phyloP scores from a whole-genome alignment of 305 asterid species.

The Fraxinus sp. region DNA sequence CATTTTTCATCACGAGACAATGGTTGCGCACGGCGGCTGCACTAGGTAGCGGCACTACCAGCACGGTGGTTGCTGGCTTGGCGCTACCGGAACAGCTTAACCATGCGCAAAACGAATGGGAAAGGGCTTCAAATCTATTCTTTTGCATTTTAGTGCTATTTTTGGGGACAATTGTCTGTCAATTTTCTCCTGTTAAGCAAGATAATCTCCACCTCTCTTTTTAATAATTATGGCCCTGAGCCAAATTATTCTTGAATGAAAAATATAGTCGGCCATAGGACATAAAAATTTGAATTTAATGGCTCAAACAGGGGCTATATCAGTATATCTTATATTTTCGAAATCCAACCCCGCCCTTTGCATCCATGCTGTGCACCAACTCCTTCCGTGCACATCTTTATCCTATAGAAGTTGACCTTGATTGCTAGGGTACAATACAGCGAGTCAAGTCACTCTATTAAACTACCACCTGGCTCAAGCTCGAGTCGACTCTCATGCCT shows the following conservation, averaged over 20 bases:
- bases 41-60: neutral
- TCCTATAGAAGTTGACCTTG: neutral
- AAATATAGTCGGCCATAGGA: no score
- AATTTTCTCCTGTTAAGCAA: neutral
- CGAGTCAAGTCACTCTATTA: neutral
- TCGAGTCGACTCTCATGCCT: neutral
- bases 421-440: no score
- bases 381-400: neutral
- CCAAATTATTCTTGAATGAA: no score
- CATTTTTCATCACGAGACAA: slow-evolving; percentile 1
- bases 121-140: neutral
- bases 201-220: neutral
- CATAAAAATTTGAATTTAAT: no score
- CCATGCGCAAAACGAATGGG: neutral
- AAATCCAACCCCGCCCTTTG: neutral
- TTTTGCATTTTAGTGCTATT: neutral
- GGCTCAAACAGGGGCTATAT: no score
- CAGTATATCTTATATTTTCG: neutral
- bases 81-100: neutral
- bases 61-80: slow-evolving; percentile 2
- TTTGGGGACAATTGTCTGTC: slow-evolving; percentile 5
- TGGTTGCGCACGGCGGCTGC: slow-evolving; percentile 15
- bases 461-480: neutral
- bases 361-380: neutral
- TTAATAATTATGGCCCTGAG: neutral